Conservation (phyloP, 352 stramenopile species). For the Phytophthora pinifolia region DNA sequence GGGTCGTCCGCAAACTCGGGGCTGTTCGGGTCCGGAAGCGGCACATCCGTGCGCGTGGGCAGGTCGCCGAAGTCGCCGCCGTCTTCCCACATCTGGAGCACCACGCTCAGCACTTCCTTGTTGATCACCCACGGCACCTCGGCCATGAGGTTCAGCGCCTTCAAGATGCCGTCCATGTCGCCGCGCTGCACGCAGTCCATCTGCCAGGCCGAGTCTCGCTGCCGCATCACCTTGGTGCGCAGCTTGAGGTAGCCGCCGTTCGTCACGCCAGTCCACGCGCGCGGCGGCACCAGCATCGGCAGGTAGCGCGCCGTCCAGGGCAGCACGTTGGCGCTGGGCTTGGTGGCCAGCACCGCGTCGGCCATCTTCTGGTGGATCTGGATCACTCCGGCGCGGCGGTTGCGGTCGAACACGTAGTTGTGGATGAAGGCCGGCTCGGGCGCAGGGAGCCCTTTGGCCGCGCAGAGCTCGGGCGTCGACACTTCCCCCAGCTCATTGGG, state of each 20-base stretch:
- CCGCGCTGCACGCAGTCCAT: constrained; percentile 89
- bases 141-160: constrained; percentile 92
- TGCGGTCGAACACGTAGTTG: constrained; percentile 80
- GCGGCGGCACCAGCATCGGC: constrained; percentile 96
- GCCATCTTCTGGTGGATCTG: constrained; percentile 67
- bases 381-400: constrained; percentile 79
- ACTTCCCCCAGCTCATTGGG: constrained; percentile 34
- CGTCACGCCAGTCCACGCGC: constrained; percentile 86
- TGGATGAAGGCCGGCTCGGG: constrained; percentile 66
- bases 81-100: constrained; percentile 90
- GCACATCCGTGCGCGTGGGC: constrained; percentile 74
- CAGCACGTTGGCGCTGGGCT: constrained; percentile 58
- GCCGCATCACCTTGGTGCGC: constrained; percentile 93
- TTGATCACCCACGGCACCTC: constrained; percentile 96
- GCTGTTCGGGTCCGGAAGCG: constrained; percentile 56
- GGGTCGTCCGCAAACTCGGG: constrained; percentile 65
- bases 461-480: constrained; percentile 35
- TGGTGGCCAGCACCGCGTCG: constrained; percentile 51
- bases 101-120: constrained; percentile 90
- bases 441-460: constrained; percentile 24
- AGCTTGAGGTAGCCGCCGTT: constrained; percentile 94
- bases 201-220: constrained; percentile 77
- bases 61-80: constrained; percentile 94
- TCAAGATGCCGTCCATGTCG: constrained; percentile 84
- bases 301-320: constrained; percentile 88